These are phyloP conservation scores for Elongisporangium prolatum DNA, from an alignment of 352 stramenopile species.

Conservation along the genomic window DNA sequence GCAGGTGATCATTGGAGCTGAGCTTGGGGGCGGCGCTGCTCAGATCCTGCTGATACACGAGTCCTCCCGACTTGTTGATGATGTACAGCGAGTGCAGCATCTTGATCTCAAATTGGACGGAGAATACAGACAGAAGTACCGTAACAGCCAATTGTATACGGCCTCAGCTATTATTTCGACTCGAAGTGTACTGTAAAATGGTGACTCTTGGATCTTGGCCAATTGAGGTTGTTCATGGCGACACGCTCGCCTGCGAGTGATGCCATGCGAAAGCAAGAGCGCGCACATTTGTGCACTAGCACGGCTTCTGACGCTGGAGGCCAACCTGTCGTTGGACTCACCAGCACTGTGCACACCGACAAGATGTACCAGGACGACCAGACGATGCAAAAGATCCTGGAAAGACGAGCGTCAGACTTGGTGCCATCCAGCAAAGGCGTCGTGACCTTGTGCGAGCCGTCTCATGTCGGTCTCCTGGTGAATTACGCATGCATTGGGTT, in stretches of 20 bases:
- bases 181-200: neutral
- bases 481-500: slow-evolving; percentile 77
- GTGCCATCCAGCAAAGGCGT: slow-evolving; percentile 31
- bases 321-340: neutral
- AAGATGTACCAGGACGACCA: slow-evolving; percentile 7
- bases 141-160: neutral
- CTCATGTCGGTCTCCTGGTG: slow-evolving; percentile 52
- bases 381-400: slow-evolving; percentile 29
- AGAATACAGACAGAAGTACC: neutral
- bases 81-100: slow-evolving; percentile 93
- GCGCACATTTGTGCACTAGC: neutral
- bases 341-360: neutral
- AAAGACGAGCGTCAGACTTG: slow-evolving; percentile 30
- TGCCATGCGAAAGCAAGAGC: neutral
- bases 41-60: slow-evolving; percentile 93
- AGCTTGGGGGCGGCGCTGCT: slow-evolving; percentile 80
- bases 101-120: neutral
- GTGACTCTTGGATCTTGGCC: neutral
- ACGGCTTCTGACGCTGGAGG: neutral
- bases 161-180: neutral
- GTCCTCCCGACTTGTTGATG: slow-evolving; percentile 92
- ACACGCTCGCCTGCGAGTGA: neutral
- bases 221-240: neutral
- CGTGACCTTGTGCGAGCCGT: slow-evolving; percentile 30
- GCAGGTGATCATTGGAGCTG: slow-evolving; percentile 90